phyloP scores from a whole-genome alignment of 805 yeast species.

The Candida krabiensis region DNA sequence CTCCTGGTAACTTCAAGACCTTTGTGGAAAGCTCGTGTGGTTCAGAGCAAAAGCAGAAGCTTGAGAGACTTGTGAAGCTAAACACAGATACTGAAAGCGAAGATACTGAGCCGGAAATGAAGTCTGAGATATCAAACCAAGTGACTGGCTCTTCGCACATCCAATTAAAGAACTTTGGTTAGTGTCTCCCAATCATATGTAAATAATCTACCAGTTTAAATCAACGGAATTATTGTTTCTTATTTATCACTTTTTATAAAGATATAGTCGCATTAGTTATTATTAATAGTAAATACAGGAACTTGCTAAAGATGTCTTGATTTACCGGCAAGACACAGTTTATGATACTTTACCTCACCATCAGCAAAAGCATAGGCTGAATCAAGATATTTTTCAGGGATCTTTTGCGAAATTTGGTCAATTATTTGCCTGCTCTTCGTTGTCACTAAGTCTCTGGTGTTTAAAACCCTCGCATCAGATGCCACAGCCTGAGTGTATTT shows the following conservation, averaged over 20 bases:
- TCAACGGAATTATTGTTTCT: too few relatives aligned
- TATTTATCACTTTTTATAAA: too few relatives aligned
- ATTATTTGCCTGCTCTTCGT: neutral
- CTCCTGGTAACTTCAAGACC: constrained; percentile 48
- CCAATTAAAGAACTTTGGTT: constrained; percentile 53
- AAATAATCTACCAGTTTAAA: too few relatives aligned
- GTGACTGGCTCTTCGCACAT: constrained; percentile 40
- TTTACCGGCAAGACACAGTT: constrained; percentile 23
- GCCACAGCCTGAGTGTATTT: constrained; percentile 2
- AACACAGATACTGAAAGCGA: constrained; percentile 18
- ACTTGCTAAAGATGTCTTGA: constrained; percentile 1
- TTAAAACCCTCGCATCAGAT: constrained; percentile 2
- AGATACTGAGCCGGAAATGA: constrained; percentile 12
- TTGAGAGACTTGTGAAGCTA: constrained; percentile 45
- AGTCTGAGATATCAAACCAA: constrained; percentile 11
- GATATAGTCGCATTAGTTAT: too few relatives aligned
- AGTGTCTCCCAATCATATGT: too few relatives aligned
- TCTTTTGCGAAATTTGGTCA: neutral
- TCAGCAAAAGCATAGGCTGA: constrained; percentile 2
- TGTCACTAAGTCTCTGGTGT: neutral
- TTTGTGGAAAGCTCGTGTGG: constrained; percentile 41
- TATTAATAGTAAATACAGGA: too few relatives aligned
- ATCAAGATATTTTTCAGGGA: constrained; percentile 4
- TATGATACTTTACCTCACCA: constrained; percentile 19
- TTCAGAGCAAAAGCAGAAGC: constrained; percentile 38